Evolutionary conservation across 768 basidiomycete genomes (phyloP), one percentile per base, ranked within the genome.

Genomic region (Auriculariales sp.): DNA sequence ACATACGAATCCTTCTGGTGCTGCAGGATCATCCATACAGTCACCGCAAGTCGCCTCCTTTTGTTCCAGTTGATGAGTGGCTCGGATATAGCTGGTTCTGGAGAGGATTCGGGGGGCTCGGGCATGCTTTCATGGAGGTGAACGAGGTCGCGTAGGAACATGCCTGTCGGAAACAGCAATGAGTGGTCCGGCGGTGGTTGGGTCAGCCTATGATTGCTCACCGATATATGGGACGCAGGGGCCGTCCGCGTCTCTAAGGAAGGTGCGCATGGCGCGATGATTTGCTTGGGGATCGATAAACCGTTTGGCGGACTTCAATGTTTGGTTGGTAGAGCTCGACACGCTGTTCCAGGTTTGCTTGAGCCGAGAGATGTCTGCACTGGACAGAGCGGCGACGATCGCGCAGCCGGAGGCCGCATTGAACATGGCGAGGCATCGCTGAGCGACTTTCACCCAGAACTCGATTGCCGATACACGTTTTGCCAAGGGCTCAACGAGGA

Each of bases 371-470:
- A 51, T 19, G 44, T 51, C 50, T 10, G 42, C 50, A 56, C 76
- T 77, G 1, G 78, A 76, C 46, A 86, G 67, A 3, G 75, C 81
- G 28, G 71, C 74, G 53, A 77, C 69, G 53, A 86, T 73, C 3
- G 81, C 77, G 55, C 77, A 74, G 75, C 82, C 73, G 0, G 81
- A 78, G 32, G 78, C 71, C 53, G 78, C 78, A 59, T 85, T 85
- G 59, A 77, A 75, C 57, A 83, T 61, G 11, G 62, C 56, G 30
- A 70, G 72, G 62, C 79, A 84, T 72, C 76, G 81, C 83, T 86
- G 57, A 3, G 84, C 81, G 19, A 84, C 79, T 58, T 74, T 80
- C 55, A 86, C 79, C 83, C 83, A 87, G 57, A 79, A 75, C 50
- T 83, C 81, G 31, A 83, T 64, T 12, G 70, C 72, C 49, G 78